Conservation (phyloP, 345 rosid genomes). For the Brassica cretica region DNA sequence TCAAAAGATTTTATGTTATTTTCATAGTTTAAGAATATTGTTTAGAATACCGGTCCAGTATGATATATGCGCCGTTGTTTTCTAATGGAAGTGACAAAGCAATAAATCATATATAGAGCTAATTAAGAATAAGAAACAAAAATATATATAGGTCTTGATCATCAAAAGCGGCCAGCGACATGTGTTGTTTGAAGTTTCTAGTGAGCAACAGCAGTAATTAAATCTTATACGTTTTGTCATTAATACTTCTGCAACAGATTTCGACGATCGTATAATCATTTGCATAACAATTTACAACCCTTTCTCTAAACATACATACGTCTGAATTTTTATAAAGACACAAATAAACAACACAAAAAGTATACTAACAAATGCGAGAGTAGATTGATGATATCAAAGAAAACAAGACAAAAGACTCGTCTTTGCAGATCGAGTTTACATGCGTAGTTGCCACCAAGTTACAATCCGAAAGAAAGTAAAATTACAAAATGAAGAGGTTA, state of each 20-base stretch:
- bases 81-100: neutral
- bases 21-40: too few relatives aligned
- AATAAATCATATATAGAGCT: neutral
- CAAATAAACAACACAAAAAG: conserved; percentile 33
- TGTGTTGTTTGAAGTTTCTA: neutral
- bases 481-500: conserved; percentile 40
- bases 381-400: neutral
- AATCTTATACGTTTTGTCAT: too few relatives aligned
- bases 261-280: neutral
- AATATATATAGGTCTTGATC: neutral
- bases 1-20: neutral
- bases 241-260: too few relatives aligned
- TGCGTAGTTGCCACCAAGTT: neutral
- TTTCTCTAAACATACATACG: too few relatives aligned
- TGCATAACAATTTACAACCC: neutral
- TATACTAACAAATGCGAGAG: conserved; percentile 30
- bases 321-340: conserved; percentile 20
- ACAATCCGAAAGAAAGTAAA: conserved; percentile 8
- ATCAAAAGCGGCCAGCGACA: neutral
- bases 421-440: conserved; percentile 9
- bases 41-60: too few relatives aligned
- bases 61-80: too few relatives aligned
- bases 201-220: neutral
- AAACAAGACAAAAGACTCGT: neutral
- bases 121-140: neutral